Conservation (phyloP, 2,329 filamentous ascomycete species). For the Fusarium vanettenii region DNA sequence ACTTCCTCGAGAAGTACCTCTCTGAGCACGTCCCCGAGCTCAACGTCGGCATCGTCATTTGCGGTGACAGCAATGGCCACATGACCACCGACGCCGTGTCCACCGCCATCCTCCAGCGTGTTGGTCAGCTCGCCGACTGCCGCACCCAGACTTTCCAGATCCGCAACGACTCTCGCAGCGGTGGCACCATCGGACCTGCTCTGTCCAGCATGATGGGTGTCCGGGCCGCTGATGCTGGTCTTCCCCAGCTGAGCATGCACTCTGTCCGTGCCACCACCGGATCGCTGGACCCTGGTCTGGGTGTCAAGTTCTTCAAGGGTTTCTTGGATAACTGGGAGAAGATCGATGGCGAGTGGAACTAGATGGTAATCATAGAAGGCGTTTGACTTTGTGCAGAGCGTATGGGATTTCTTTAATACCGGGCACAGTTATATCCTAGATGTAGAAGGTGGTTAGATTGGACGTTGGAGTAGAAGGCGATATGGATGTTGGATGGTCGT, state of each 20-base stretch:
- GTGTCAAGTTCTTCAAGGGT: constrained; percentile 87
- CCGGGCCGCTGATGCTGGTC: constrained; percentile 85
- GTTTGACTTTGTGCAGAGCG: constrained; percentile 8
- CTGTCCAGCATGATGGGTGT: constrained; percentile 84
- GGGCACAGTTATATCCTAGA: constrained; percentile 4
- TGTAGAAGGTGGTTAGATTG: constrained; percentile 7
- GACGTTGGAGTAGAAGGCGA: constrained; percentile 1
- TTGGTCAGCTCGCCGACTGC: constrained; percentile 79
- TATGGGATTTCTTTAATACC: constrained; percentile 13
- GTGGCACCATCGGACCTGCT: constrained; percentile 96
- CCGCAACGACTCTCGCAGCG: constrained; percentile 87
- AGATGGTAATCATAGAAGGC: constrained; percentile 11
- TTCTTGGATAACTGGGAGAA: constrained; percentile 89
- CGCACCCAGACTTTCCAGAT: constrained; percentile 93
- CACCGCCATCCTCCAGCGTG: constrained; percentile 80
- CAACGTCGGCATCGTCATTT: constrained; percentile 86
- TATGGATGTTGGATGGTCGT: constrained; percentile 7
- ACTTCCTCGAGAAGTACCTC: constrained; percentile 87
- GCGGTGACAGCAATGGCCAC: constrained; percentile 88
- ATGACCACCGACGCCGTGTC: constrained; percentile 95
- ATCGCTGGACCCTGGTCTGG: constrained; percentile 85
- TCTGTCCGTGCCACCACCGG: constrained; percentile 91
- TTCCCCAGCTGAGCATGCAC: constrained; percentile 95
- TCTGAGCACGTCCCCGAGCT: constrained; percentile 87
- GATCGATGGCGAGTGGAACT: constrained; percentile 82